Percentiles rank a stretch among this genome's conserved stretches.
phyloP scores from a whole-genome alignment of 495 filamentous ascomycete species.

The Xylaria longipes region DNA sequence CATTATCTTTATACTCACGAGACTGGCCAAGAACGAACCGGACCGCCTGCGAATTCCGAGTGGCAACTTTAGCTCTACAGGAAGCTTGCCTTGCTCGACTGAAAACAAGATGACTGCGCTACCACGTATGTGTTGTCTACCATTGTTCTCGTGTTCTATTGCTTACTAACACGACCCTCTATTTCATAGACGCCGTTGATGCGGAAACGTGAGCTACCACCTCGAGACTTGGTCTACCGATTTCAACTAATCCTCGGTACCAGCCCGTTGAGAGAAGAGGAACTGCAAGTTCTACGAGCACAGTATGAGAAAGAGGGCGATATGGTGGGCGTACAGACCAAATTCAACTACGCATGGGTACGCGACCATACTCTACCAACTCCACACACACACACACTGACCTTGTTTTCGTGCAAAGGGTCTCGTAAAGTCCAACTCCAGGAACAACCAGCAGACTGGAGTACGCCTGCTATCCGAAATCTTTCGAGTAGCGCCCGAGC shows the following conservation, averaged over 20 bases:
- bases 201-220: conserved; percentile 77
- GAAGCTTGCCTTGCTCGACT: not conserved
- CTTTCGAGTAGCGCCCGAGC: conserved; percentile 88
- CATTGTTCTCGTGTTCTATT: not conserved
- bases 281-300: conserved; percentile 86
- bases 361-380: not conserved
- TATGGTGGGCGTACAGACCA: conserved; percentile 95
- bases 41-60: not conserved
- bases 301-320: conserved; percentile 97
- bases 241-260: conserved; percentile 7
- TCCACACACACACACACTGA: conserved; percentile 11
- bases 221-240: not conserved
- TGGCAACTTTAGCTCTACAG: not conserved
- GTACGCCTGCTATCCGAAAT: conserved; percentile 95
- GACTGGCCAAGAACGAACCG: not conserved
- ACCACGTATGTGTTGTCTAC: conserved; percentile 65
- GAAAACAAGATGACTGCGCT: conserved; percentile 65
- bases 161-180: conserved; percentile 30
- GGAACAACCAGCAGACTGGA: conserved; percentile 90
- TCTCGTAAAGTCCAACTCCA: conserved; percentile 86
- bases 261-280: conserved; percentile 85
- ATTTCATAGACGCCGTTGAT: conserved; percentile 84
- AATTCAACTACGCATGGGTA: conserved; percentile 99
- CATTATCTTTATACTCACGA: not conserved
- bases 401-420: conserved; percentile 60